Percentiles rank a stretch among this genome's conserved stretches.
Conservation (phyloP, 805 yeast genomes). For the Wickerhamomyces bisporus region DNA sequence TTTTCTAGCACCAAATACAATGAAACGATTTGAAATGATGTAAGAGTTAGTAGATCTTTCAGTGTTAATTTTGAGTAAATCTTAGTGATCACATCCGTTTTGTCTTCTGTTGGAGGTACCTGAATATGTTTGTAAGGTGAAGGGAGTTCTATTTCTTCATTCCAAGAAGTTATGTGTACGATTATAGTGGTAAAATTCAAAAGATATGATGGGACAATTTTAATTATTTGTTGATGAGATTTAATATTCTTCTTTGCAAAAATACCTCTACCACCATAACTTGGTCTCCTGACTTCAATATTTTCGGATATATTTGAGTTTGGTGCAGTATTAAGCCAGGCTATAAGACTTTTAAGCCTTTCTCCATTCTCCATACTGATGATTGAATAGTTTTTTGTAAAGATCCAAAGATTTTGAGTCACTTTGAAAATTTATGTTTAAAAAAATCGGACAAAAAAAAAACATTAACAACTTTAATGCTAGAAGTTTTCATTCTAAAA, state of each 20-base stretch:
- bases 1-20: constrained; percentile 45
- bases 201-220: constrained; percentile 53
- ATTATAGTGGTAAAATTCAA: constrained; percentile 53
- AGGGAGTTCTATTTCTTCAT: constrained; percentile 15
- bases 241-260: constrained; percentile 35
- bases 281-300: constrained; percentile 36
- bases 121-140: constrained; percentile 7
- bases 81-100: constrained; percentile 11
- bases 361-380: background rate
- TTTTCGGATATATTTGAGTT: constrained; percentile 29
- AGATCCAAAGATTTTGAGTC: no score
- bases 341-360: background rate
- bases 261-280: constrained; percentile 61
- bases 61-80: constrained; percentile 12
- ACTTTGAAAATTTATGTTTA: no score
- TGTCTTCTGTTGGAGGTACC: constrained; percentile 17
- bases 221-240: constrained; percentile 41
- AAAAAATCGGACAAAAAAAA: no score
- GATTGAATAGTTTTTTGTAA: no score
- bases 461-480: no score
- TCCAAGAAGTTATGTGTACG: constrained; percentile 35
- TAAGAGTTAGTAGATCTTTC: constrained; percentile 35
- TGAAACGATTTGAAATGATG: constrained; percentile 57
- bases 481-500: no score
- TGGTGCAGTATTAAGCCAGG: background rate